Evolutionary conservation across 495 filamentous ascomycete species (phyloP).

Genomic region (Talaromyces wortmannii): DNA sequence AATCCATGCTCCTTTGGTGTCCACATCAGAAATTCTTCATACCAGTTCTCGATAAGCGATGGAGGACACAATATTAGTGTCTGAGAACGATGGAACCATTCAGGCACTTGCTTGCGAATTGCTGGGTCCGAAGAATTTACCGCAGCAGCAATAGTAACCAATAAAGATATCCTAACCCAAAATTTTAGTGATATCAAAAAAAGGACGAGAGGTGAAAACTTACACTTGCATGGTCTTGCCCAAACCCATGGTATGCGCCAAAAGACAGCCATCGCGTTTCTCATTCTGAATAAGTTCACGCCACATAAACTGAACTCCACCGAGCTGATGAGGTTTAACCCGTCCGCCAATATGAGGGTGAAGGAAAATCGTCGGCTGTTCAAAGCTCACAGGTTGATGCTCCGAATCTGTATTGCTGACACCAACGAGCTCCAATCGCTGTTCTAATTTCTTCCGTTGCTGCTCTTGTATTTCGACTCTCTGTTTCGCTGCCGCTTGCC

Average conservation of each 20-base stretch:
- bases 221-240: slow-evolving; percentile 89
- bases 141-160: slow-evolving; percentile 66
- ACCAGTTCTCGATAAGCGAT: slow-evolving; percentile 74
- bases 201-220: slow-evolving; percentile 15
- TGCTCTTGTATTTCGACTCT: slow-evolving; percentile 39
- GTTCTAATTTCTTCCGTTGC: slow-evolving; percentile 40
- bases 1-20: slow-evolving; percentile 38
- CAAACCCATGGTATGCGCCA: slow-evolving; percentile 90
- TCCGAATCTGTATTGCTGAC: slow-evolving; percentile 29
- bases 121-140: slow-evolving; percentile 47
- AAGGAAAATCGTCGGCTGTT: slow-evolving; percentile 53
- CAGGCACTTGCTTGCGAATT: slow-evolving; percentile 60
- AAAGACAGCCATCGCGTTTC: slow-evolving; percentile 63
- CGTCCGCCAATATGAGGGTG: slow-evolving; percentile 33
- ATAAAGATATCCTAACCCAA: slow-evolving; percentile 56
- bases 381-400: slow-evolving; percentile 62
- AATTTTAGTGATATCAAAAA: slow-evolving; percentile 3
- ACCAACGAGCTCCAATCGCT: slow-evolving; percentile 26
- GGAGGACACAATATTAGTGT: slow-evolving; percentile 73
- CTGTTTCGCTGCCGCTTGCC: slow-evolving; percentile 37
- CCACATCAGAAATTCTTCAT: slow-evolving; percentile 70
- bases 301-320: slow-evolving; percentile 87
- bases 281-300: slow-evolving; percentile 61
- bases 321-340: slow-evolving; percentile 56
- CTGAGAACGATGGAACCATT: slow-evolving; percentile 49